Percentiles rank a stretch among this genome's conserved stretches.
phyloP scores from a whole-genome alignment of 148 eudicot species.

The Mesembryanthemum crystallinum region DNA sequence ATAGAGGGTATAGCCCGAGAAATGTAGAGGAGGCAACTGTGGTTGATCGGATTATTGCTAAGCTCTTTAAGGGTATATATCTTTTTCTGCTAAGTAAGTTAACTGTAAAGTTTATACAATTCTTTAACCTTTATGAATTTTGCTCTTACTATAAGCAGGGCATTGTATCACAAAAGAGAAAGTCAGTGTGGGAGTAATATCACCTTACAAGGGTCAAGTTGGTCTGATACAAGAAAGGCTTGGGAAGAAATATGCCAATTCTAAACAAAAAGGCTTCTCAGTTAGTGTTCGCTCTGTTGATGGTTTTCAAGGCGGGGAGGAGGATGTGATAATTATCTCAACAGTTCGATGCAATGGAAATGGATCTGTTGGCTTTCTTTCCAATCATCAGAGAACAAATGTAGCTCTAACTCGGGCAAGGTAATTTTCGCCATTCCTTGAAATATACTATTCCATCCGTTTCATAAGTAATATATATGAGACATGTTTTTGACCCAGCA shows the following conservation, averaged over 20 bases:
- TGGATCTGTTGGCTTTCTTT: slow-evolving; percentile 71
- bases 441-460: too few species aligned
- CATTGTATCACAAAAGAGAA: slow-evolving; percentile 12
- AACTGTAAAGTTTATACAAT: too few species aligned
- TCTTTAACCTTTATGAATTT: background rate
- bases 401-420: slow-evolving; percentile 90
- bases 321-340: slow-evolving; percentile 69
- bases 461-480: too few species aligned
- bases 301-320: slow-evolving; percentile 85
- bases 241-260: slow-evolving; percentile 26
- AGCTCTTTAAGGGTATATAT: slow-evolving; percentile 39
- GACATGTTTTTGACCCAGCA: too few species aligned
- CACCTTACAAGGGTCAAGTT: slow-evolving; percentile 48
- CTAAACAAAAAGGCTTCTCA: slow-evolving; percentile 39
- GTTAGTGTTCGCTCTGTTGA: slow-evolving; percentile 77
- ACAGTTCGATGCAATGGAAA: slow-evolving; percentile 54
- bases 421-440: slow-evolving; percentile 23
- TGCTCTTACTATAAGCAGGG: background rate
- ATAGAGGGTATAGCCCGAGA: slow-evolving; percentile 34
- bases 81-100: background rate
- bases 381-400: slow-evolving; percentile 61
- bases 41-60: slow-evolving; percentile 39
- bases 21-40: slow-evolving; percentile 48
- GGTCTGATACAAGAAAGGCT: slow-evolving; percentile 27
- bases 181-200: slow-evolving; percentile 38